Base-by-base conservation (phyloP, 2,329 filamentous ascomycete genomes). In the Aspergillus udagawae region DNA sequence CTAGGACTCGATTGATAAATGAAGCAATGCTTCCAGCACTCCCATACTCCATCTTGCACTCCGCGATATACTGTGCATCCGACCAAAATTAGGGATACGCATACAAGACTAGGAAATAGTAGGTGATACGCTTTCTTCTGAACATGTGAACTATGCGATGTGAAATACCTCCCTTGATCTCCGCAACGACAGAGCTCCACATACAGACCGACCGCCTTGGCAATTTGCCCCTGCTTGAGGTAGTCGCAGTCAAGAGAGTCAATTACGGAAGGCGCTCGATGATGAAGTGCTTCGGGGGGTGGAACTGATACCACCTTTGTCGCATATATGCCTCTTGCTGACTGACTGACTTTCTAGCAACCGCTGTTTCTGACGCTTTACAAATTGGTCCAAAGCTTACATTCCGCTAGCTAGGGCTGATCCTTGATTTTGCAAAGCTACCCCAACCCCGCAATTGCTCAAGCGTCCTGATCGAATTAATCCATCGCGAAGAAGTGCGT, bases 361-460 rank as follows among this genome's bases (percentile, higher is more conserved):
- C 7, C 44, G 27, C 12, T 17, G 12, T 14, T 23, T 2, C 44
- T 6, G 25, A 14, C 44, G 44, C 44, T 25, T 47, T 10, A 10
- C 27, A 47, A 25, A 6, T 21, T 8, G 44, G 12, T 25, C 21
- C 51, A 35, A 52, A 54, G 49, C 56, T 49, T 42, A 58, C 56
- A 48, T 14, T 35, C 42, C 41, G 53, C 44, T 55, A 38, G 52
- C 45, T 54, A 59, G 23, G 55, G 50, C 23, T 55, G 49, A 53
- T 49, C 55, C 41, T 47, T 51, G 17, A 49, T 49, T 56, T 38
- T 45, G 47, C 51, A 17, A 51, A 41, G 45, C 44, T 45, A 51
- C 44, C 10, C 4, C 20, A 47, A 20, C 42, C 42, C 44, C 44
- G 44, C 44, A 23, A 25, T 47, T 27, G 6, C 21, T 25, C 2